Evolutionary conservation across 139 green algal species (phyloP).

Genomic region (Pleodorina starrii): DNA sequence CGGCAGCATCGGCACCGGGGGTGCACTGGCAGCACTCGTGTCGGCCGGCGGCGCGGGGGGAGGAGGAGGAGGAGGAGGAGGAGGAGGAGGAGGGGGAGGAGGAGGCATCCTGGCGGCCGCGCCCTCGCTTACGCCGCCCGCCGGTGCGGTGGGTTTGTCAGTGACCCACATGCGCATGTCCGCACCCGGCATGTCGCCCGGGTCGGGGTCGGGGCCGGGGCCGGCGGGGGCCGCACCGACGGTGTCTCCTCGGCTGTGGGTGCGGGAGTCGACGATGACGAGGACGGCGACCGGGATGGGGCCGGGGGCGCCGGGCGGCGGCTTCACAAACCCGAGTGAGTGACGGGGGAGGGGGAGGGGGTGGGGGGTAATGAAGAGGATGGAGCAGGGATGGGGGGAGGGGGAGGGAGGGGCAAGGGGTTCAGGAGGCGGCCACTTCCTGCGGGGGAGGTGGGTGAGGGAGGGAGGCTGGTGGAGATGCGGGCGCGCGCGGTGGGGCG

Average conservation of each 20-base stretch:
- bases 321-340: not conserved
- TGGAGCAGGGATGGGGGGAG: too few species aligned
- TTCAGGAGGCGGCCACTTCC: too few species aligned
- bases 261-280: not conserved
- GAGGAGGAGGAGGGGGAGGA: not conserved
- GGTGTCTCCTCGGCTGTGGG: not conserved
- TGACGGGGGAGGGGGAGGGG: not conserved
- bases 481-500: too few species aligned
- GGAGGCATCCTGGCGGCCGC: constrained; percentile 9
- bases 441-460: too few species aligned
- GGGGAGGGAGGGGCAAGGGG: too few species aligned
- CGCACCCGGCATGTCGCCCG: not conserved
- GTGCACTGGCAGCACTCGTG: not conserved
- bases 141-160: too few species aligned
- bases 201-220: not conserved
- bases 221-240: not conserved
- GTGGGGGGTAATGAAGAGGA: too few species aligned
- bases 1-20: not conserved
- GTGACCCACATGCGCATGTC: too few species aligned
- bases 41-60: not conserved
- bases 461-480: too few species aligned
- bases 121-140: not conserved
- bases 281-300: not conserved
- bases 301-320: not conserved
- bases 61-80: not conserved